Conservation (phyloP, 345 rosid genomes). For the Arabidopsis suecica region DNA sequence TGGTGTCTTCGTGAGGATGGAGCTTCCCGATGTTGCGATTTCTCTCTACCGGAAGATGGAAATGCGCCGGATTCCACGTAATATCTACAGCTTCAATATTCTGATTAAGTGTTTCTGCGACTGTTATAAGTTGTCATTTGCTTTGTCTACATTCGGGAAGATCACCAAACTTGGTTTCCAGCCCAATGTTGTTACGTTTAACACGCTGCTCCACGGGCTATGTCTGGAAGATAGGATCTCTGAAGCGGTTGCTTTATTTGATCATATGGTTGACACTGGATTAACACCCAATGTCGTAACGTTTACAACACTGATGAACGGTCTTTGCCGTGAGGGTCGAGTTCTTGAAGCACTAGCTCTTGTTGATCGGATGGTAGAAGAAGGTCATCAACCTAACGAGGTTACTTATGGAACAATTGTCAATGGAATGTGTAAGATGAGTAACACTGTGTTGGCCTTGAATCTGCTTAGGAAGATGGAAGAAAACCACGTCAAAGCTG, state of each 20-base stretch:
- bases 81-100: neutral
- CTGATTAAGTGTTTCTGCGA: neutral
- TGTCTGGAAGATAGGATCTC: neutral
- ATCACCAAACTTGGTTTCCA: neutral
- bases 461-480: no score
- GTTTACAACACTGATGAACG: neutral
- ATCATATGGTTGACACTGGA: neutral
- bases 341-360: neutral
- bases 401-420: neutral
- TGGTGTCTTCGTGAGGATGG: neutral
- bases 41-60: neutral
- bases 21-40: neutral
- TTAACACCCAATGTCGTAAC: neutral
- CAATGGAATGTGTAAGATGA: conserved; percentile 5
- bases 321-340: conserved; percentile 2
- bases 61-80: neutral
- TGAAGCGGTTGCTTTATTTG: neutral
- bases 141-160: neutral
- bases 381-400: neutral
- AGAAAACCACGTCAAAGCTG: no score
- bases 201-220: neutral
- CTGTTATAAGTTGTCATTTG: neutral
- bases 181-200: neutral
- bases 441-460: neutral
- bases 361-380: neutral